Base-by-base conservation (phyloP, 1,139 yeast species). In the Scheffersomyces cryptocercus region DNA sequence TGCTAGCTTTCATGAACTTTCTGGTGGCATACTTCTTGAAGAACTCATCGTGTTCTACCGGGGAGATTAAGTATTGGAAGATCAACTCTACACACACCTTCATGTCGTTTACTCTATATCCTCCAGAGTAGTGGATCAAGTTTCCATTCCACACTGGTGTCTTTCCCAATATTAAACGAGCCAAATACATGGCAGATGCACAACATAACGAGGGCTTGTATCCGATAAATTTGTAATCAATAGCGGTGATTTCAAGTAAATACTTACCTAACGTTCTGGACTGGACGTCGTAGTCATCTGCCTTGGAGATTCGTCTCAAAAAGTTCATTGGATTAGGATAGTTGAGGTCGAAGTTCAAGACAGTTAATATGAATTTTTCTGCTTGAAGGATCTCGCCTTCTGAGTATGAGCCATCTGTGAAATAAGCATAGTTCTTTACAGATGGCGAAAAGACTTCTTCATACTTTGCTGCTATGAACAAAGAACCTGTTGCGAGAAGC, bases 251-350 rank as follows among this genome's bases (percentile, higher is more conserved):
- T 63, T 91, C 98, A 49, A 91, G 69, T 46, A 91, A 72, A 64
- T 89, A 91, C 67, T 91, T 91, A 29, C 96, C 98, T 54, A 91
- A 77, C 11, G 97, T 90, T 64, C 98, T 82, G 41, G 95, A 83
- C 66, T 88, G 93, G 47, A 89, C 88, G 65, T 90, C 96, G 70
- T 90, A 91, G 64, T 88, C 93, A 66, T 91, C 98, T 34, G 98
- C 98, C 65, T 89, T 89, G 40, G 96, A 88, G 45, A 89, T 88
- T 62, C 98, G 80, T 64, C 98, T 82, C 56, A 91, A 71, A 61
- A 90, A 91, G 67, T 90, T 90, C 90, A 91, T 86, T 46, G 98
- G 97, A 61, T 89, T 89, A 42, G 97, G 97, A 61, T 87, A 89
- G 56, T 88, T 85, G 58, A 90, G 75, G 62, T 88, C 88, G 65